Conservation (phyloP, 2,329 filamentous ascomycete species). For the Colletotrichum sublineola region DNA sequence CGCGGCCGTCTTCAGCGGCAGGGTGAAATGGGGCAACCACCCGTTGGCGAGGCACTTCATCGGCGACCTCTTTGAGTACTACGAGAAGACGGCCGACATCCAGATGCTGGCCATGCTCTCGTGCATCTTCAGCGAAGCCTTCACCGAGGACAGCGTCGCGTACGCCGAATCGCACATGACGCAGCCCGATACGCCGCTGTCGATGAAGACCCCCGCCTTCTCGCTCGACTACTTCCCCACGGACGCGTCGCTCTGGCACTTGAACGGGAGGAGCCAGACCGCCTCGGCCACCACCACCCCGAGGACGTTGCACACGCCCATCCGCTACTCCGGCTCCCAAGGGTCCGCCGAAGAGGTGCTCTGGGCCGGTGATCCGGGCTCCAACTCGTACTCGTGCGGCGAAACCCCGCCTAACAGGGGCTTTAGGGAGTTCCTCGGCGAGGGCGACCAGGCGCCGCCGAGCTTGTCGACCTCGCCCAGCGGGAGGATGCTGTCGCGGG, state of each 20-base stretch:
- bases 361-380: conserved; percentile 67
- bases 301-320: conserved; percentile 67
- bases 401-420: conserved; percentile 70
- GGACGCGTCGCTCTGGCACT: conserved; percentile 66
- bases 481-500: conserved; percentile 64
- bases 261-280: conserved; percentile 64
- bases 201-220: conserved; percentile 75
- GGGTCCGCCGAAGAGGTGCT: conserved; percentile 65
- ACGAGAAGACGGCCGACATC: conserved; percentile 72
- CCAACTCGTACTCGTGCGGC: conserved; percentile 71
- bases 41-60: conserved; percentile 74
- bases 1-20: conserved; percentile 61
- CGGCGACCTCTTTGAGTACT: conserved; percentile 72
- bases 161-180: conserved; percentile 69
- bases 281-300: conserved; percentile 70
- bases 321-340: conserved; percentile 67
- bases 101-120: conserved; percentile 81
- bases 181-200: conserved; percentile 72
- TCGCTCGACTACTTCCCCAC: conserved; percentile 76
- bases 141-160: conserved; percentile 66
- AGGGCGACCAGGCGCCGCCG: conserved; percentile 63
- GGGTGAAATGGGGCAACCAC: conserved; percentile 77
- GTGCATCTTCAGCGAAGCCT: conserved; percentile 75
- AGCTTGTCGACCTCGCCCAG: conserved; percentile 72
- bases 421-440: conserved; percentile 59